Evolutionary conservation across 2,329 filamentous ascomycete species (phyloP).

Genomic region (Lasiodiplodia sp.): DNA sequence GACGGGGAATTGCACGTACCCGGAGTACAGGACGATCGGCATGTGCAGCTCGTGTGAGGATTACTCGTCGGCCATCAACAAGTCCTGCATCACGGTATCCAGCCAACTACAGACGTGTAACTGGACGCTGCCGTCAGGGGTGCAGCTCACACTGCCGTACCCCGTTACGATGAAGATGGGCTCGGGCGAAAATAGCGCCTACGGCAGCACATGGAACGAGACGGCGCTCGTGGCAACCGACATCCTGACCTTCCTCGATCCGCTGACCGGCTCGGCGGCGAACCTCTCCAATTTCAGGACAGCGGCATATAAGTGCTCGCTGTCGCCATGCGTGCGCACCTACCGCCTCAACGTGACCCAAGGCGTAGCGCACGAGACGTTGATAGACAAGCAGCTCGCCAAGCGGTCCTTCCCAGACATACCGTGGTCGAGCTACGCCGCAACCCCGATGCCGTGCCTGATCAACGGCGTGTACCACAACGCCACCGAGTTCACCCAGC

Average conservation of each 20-base stretch:
- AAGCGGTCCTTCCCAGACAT: background rate
- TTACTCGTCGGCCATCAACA: slow-evolving; percentile 1
- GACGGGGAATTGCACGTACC: slow-evolving; percentile 7
- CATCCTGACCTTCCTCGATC: background rate
- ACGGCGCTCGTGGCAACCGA: background rate
- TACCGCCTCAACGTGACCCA: slow-evolving; percentile 9
- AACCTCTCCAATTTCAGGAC: background rate
- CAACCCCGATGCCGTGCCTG: slow-evolving; percentile 13
- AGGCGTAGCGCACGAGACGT: background rate
- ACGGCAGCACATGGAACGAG: background rate
- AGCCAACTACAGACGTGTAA: background rate
- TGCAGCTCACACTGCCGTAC: background rate
- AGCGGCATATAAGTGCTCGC: background rate
- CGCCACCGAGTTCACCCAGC: background rate
- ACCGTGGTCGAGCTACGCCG: background rate
- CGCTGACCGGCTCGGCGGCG: background rate
- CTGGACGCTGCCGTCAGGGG: background rate
- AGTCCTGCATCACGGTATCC: background rate
- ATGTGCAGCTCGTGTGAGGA: slow-evolving; percentile 11
- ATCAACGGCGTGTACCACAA: background rate
- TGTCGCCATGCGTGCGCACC: slow-evolving; percentile 8
- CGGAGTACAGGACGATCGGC: slow-evolving; percentile 2
- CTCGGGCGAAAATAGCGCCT: background rate
- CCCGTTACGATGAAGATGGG: background rate
- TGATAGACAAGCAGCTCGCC: background rate